A percentile compares a stretch with the other conserved stretches of the same genome.
These are phyloP conservation scores for Entomortierella beljakovae DNA, from an alignment of 192 early-diverging fungal species.

Conservation along the genomic window DNA sequence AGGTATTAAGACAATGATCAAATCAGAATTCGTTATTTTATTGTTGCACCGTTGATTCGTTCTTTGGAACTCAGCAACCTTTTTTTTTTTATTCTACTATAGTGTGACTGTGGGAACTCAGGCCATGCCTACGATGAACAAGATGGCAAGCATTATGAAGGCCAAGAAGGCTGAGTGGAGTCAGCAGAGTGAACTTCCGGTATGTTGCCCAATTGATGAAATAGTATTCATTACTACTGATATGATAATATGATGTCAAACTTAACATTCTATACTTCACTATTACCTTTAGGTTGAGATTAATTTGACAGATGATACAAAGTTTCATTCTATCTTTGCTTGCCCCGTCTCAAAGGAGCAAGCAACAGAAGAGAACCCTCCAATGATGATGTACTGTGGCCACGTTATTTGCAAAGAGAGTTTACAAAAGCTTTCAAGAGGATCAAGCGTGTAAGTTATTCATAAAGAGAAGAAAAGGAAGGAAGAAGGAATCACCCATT, in stretches of 20 bases:
- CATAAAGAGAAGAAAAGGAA: no score
- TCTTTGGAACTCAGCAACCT: no score
- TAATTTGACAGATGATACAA: conserved; percentile 83
- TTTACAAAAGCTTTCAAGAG: conserved; percentile 83
- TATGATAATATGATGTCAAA: background rate
- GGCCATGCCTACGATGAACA: conserved; percentile 92
- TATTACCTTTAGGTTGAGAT: conserved; percentile 77
- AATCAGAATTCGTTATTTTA: no score
- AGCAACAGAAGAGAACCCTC: conserved; percentile 92
- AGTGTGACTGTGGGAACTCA: conserved; percentile 83
- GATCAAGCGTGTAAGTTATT: conserved; percentile 59
- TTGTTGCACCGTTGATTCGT: no score
- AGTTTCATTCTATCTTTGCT: conserved; percentile 95
- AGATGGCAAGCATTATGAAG: conserved; percentile 91
- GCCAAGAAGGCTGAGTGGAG: conserved; percentile 91
- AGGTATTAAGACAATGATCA: conserved; percentile 56
- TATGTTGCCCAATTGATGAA: conserved; percentile 20
- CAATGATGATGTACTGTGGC: conserved; percentile 98
- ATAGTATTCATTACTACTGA: background rate
- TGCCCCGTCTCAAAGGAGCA: conserved; percentile 98
- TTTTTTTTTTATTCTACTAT: background rate
- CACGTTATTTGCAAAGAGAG: conserved; percentile 96
- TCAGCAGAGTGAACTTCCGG: conserved; percentile 90
- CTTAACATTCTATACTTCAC: background rate
- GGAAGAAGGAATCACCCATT: no score